Percentiles rank a stretch among this genome's conserved stretches.
Conservation (phyloP, 805 yeast genomes). For the Yarrowia keelungensis region DNA sequence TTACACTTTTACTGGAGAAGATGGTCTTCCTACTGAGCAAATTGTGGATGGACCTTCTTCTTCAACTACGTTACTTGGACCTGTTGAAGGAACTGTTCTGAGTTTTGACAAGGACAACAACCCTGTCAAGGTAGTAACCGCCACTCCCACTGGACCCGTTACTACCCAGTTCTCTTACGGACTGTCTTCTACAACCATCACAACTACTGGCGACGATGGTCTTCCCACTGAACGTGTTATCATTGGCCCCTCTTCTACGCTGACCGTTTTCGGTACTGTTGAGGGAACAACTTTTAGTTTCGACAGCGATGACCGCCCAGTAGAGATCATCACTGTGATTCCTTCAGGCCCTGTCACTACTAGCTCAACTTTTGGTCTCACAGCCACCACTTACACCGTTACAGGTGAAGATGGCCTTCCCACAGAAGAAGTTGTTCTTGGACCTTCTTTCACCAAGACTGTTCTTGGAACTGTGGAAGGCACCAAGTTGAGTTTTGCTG, state of each 20-base stretch:
- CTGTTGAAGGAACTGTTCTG: background rate
- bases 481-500: too few relatives aligned
- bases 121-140: background rate
- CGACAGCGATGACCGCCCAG: background rate
- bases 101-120: background rate
- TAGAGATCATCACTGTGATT: too few relatives aligned
- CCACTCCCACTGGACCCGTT: background rate
- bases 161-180: background rate
- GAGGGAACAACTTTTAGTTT: background rate
- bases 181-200: background rate
- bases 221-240: background rate
- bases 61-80: background rate
- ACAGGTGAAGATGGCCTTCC: background rate
- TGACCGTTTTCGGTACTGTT: slow-evolving; percentile 3
- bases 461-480: too few relatives aligned
- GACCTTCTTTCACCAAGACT: too few relatives aligned
- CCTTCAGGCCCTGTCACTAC: too few relatives aligned
- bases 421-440: too few relatives aligned
- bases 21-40: background rate
- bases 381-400: too few relatives aligned
- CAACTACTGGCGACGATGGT: background rate
- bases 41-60: background rate
- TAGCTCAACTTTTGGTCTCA: too few relatives aligned
- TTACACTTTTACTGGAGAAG: background rate
- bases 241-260: slow-evolving; percentile 1